These are phyloP conservation scores for Coniochaeta sp. DNA, from an alignment of 2,329 filamentous ascomycete species.

Conservation along the genomic window DNA sequence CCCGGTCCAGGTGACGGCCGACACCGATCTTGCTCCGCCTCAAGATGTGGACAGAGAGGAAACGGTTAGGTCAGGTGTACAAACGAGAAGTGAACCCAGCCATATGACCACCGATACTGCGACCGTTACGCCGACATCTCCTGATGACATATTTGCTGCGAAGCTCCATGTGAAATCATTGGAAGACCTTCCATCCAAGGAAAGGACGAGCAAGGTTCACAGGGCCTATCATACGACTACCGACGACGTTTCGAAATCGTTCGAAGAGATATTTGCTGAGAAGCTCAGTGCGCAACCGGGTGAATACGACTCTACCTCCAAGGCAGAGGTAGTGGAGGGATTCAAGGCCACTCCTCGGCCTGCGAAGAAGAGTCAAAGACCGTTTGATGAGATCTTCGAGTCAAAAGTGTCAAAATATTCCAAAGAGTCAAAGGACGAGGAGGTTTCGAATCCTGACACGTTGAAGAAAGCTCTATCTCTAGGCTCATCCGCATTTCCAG, in stretches of 20 bases:
- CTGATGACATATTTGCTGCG: neutral
- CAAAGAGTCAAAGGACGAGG: neutral
- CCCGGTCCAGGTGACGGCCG: neutral
- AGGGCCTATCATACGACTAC: neutral
- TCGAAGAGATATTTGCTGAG: neutral
- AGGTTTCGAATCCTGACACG: neutral
- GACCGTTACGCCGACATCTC: neutral
- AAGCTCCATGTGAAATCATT: neutral
- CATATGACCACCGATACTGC: too few relatives aligned
- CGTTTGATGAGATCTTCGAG: neutral
- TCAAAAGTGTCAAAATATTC: too few relatives aligned
- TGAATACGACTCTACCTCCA: neutral
- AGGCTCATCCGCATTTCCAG: conserved; percentile 16
- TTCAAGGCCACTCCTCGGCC: too few relatives aligned
- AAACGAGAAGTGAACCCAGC: neutral
- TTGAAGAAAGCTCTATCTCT: conserved; percentile 9
- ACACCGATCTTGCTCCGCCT: neutral
- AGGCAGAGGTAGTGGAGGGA: neutral
- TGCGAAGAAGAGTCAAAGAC: neutral
- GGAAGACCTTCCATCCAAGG: neutral
- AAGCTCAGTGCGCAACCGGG: neutral
- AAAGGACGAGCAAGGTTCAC: neutral
- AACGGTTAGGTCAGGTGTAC: neutral
- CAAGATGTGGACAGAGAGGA: neutral
- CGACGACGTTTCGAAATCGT: neutral